Base-by-base conservation (phyloP, 768 basidiomycete species). In the Piloderma croceum region DNA sequence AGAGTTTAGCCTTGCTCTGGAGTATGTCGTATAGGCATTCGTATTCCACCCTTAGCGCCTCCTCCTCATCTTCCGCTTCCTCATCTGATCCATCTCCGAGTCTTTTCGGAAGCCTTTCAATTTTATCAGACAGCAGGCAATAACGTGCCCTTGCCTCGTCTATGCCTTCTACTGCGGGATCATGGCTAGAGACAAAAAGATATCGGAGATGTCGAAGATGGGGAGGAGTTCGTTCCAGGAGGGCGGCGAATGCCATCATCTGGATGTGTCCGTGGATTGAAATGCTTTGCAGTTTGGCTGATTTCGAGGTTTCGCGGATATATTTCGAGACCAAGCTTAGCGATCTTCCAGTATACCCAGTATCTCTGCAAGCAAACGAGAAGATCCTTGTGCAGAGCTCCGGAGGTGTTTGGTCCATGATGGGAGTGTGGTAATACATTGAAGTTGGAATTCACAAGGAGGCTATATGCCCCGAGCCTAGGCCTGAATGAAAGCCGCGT, bases 351-450 rank as follows among this genome's bases (percentile, higher is more conserved):
- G 65, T 65, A 4, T 36, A 37, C 24, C 65, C 64, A 24, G 54
- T 50, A 43, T 67, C 65, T 18, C 54, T 54, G 52, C 67, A 69
- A 3, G 67, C 63, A 11, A 56, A 48, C n/a, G 38, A 41, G 45
- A 68, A 65, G 7, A 66, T 61, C 12, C 49, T 33, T 7, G 42
- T 39, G 29, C 48, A 59, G 19, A 66, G 38, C 44, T 66, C 62
- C 2, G 54, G 34, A 6, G 63, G 61, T 15, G 49, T 39, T 13
- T 31, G 35, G 36, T 52, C 27, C 38, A 50, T 49, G 25, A 24
- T 25, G 21, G 42, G n/a, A n/a, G n/a, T n/a, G n/a, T n/a, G n/a
- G n/a, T n/a, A n/a, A n/a, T n/a, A n/a, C n/a, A n/a, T n/a, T n/a
- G n/a, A n/a, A n/a, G n/a, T n/a, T n/a, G n/a, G n/a, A n/a, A n/a